Conservation (phyloP, 768 basidiomycete genomes). For the Gyrodon lividus region DNA sequence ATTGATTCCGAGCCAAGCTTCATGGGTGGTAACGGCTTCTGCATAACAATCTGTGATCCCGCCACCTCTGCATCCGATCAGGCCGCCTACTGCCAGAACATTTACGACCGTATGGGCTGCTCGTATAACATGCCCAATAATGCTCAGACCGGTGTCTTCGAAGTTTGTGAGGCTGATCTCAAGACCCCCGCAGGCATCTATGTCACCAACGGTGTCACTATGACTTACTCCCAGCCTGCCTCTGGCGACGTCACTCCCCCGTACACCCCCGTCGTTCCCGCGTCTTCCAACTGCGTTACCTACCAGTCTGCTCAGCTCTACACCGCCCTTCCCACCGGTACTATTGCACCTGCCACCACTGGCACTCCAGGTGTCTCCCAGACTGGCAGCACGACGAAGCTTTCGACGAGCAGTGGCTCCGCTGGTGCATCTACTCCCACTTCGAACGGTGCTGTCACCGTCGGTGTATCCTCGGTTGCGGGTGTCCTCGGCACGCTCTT, state of each 20-base stretch:
- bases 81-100: conserved; percentile 62
- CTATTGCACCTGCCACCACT: not conserved
- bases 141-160: conserved; percentile 58
- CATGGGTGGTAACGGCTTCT: conserved; percentile 64
- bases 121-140: conserved; percentile 69
- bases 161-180: conserved; percentile 63
- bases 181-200: conserved; percentile 62
- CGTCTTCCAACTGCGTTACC: conserved; percentile 46
- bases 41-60: conserved; percentile 72
- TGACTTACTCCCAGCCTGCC: conserved; percentile 44
- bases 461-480: conserved; percentile 33
- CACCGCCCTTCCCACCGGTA: conserved; percentile 20
- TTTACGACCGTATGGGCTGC: conserved; percentile 72
- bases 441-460: conserved; percentile 19
- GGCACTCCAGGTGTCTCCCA: not conserved
- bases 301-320: conserved; percentile 38
- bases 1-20: conserved; percentile 46
- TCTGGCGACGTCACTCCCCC: conserved; percentile 35
- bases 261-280: conserved; percentile 39
- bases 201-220: conserved; percentile 37
- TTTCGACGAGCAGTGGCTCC: conserved; percentile 14
- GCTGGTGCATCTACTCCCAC: conserved; percentile 20
- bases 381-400: not conserved
- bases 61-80: conserved; percentile 37
- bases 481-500: conserved; percentile 36